These are phyloP conservation scores for Testicularia cyperi DNA, from an alignment of 1,284 basidiomycete genomes.

Conservation along the genomic window DNA sequence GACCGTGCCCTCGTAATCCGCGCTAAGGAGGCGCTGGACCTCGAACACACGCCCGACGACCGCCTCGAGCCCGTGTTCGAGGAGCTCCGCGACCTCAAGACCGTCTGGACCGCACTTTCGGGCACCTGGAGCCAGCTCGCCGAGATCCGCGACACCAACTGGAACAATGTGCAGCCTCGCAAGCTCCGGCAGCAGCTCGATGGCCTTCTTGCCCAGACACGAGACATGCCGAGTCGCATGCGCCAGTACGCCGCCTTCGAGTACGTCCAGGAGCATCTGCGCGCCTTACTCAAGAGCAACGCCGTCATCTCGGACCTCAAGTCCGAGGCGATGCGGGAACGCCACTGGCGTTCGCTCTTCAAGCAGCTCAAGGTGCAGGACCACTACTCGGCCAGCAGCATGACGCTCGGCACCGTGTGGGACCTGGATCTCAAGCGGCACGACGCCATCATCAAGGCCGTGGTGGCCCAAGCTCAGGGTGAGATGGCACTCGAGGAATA, in stretches of 20 bases:
- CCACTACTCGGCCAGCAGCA: slow-evolving; percentile 65
- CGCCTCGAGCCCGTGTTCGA: slow-evolving; percentile 90
- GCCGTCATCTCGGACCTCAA: slow-evolving; percentile 86
- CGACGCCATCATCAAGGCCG: slow-evolving; percentile 85
- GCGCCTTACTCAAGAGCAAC: slow-evolving; percentile 85
- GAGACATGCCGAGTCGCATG: slow-evolving; percentile 99
- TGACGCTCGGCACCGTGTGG: slow-evolving; percentile 96
- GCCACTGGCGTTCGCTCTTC: slow-evolving; percentile 98
- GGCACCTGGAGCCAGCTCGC: slow-evolving; percentile 93
- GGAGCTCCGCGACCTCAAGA: slow-evolving; percentile 91
- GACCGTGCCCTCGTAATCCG: slow-evolving; percentile 90
- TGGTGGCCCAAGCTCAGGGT: slow-evolving; percentile 95
- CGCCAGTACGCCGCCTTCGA: slow-evolving; percentile 98
- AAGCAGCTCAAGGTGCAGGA: slow-evolving; percentile 71
- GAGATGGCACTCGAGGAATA: slow-evolving; percentile 67
- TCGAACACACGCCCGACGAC: slow-evolving; percentile 85
- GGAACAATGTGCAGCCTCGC: slow-evolving; percentile 82
- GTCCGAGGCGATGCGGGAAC: slow-evolving; percentile 93
- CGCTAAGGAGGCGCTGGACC: slow-evolving; percentile 93
- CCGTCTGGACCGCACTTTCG: slow-evolving; percentile 96
- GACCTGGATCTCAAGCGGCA: slow-evolving; percentile 94
- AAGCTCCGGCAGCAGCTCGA: slow-evolving; percentile 94
- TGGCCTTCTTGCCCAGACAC: slow-evolving; percentile 80
- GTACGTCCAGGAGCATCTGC: slow-evolving; percentile 89
- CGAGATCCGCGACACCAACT: slow-evolving; percentile 83